Evolutionary conservation across 2,329 filamentous ascomycete species (phyloP).

Genomic region (Aspergillus piperis): DNA sequence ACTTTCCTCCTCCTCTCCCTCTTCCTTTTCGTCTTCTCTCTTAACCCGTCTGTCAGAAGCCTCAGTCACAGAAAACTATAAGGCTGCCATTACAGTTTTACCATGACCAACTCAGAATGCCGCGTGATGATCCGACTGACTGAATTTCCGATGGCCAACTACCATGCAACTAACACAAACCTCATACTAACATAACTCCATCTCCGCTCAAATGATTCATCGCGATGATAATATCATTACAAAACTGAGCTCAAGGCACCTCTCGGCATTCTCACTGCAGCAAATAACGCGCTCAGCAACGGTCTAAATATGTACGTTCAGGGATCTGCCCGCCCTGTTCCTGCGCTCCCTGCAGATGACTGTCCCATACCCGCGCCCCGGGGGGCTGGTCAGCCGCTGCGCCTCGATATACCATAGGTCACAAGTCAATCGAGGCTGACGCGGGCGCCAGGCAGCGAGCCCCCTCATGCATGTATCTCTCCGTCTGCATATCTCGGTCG

Average conservation of each 20-base stretch:
- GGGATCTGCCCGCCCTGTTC: neutral
- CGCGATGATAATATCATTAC: neutral
- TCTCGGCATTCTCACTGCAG: neutral
- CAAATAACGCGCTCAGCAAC: neutral
- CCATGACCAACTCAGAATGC: neutral
- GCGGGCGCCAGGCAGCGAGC: slow-evolving; percentile 17
- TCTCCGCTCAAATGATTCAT: neutral
- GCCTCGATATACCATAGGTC: slow-evolving; percentile 20
- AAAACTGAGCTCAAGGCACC: neutral
- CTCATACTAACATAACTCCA: neutral
- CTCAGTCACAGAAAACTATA: neutral
- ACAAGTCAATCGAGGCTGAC: slow-evolving; percentile 21
- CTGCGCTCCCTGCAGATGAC: slow-evolving; percentile 1
- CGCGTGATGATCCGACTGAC: neutral
- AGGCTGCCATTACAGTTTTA: neutral
- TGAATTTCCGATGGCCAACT: neutral
- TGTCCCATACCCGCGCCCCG: neutral
- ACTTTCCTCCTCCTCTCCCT: neutral
- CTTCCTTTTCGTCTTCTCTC: neutral
- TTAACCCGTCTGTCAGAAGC: neutral
- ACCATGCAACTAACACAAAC: neutral
- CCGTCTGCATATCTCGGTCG: slow-evolving; percentile 4
- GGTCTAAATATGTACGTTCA: neutral
- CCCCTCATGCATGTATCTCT: slow-evolving; percentile 3
- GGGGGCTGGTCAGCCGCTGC: slow-evolving; percentile 4